These are phyloP conservation scores for Solanum rostratum DNA, from an alignment of 257 asterid genomes.

Conservation along the genomic window DNA sequence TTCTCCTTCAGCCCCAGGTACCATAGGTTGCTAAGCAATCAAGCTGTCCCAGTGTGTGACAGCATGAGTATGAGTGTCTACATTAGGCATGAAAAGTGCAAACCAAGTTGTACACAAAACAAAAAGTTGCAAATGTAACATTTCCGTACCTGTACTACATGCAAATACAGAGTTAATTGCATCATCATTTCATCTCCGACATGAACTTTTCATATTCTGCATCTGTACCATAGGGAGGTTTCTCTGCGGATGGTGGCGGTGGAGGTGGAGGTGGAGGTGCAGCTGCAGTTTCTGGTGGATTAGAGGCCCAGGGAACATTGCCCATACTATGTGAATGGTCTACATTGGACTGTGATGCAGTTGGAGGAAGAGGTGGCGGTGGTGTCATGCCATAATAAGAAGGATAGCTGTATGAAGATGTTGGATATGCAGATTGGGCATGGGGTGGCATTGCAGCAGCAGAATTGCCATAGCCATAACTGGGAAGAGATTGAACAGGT, in stretches of 20 bases:
- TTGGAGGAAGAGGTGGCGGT: constrained; percentile 56
- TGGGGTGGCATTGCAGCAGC: constrained; percentile 40
- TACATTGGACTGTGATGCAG: constrained; percentile 29
- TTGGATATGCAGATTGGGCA: constrained; percentile 39
- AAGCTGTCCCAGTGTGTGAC: neutral
- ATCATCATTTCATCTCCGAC: constrained; percentile 77
- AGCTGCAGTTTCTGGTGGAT: constrained; percentile 47
- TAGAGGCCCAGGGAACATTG: constrained; percentile 80
- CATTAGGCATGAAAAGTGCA: neutral
- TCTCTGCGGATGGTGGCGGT: constrained; percentile 35
- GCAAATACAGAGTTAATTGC: neutral
- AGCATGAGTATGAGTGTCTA: neutral
- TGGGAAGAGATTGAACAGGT: constrained; percentile 45
- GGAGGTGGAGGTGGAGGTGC: constrained; percentile 16
- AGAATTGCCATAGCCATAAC: constrained; percentile 48
- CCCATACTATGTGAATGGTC: constrained; percentile 58
- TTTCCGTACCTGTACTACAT: constrained; percentile 8
- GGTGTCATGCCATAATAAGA: constrained; percentile 49
- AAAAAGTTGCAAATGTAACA: neutral
- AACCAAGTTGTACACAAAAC: neutral
- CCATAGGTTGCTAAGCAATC: neutral
- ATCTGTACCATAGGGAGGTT: constrained; percentile 37
- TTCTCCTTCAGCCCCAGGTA: neutral
- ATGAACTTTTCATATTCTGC: constrained; percentile 92
- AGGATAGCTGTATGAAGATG: constrained; percentile 53